A percentile compares a stretch with the other conserved stretches of the same genome.
Conservation (phyloP, 345 rosid genomes). For the Syzygium aromaticum region DNA sequence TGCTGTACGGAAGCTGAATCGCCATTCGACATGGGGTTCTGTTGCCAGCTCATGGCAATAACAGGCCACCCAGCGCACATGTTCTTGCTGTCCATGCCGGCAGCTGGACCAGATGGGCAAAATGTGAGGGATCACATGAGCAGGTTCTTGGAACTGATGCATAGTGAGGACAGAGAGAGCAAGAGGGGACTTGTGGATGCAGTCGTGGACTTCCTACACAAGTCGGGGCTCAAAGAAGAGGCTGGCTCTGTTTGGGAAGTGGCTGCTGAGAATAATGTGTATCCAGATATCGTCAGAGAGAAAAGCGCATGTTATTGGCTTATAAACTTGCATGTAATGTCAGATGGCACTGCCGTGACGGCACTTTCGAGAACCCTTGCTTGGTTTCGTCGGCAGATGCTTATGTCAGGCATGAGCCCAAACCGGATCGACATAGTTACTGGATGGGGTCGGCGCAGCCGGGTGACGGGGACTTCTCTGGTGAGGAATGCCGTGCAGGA, state of each 20-base stretch:
- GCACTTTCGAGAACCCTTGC: conserved; percentile 81
- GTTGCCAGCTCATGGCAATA: conserved; percentile 67
- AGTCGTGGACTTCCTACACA: conserved; percentile 84
- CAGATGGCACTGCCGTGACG: conserved; percentile 86
- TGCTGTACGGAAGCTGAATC: conserved; percentile 76
- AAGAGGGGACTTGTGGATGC: conserved; percentile 91
- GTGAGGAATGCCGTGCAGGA: conserved; percentile 78
- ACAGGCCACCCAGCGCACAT: conserved; percentile 81
- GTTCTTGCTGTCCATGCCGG: conserved; percentile 71
- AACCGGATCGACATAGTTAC: conserved; percentile 82
- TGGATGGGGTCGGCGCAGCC: conserved; percentile 93
- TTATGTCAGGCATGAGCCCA: conserved; percentile 57
- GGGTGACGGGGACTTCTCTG: conserved; percentile 80
- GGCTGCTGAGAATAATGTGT: conserved; percentile 75
- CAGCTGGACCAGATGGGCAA: conserved; percentile 83
- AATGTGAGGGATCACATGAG: conserved; percentile 70
- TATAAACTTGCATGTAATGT: conserved; percentile 93
- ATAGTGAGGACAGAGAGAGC: conserved; percentile 95
- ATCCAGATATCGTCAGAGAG: conserved; percentile 75
- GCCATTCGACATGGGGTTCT: conserved; percentile 59
- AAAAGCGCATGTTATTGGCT: conserved; percentile 81
- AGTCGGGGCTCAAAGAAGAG: conserved; percentile 87
- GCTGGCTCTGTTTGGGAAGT: conserved; percentile 95
- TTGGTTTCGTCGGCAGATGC: conserved; percentile 76
- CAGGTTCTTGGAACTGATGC: conserved; percentile 80